A percentile compares a stretch with the other conserved stretches of the same genome.
These are phyloP conservation scores for Colletotrichum musae DNA, from an alignment of 2,329 filamentous ascomycete genomes.

Conservation along the genomic window DNA sequence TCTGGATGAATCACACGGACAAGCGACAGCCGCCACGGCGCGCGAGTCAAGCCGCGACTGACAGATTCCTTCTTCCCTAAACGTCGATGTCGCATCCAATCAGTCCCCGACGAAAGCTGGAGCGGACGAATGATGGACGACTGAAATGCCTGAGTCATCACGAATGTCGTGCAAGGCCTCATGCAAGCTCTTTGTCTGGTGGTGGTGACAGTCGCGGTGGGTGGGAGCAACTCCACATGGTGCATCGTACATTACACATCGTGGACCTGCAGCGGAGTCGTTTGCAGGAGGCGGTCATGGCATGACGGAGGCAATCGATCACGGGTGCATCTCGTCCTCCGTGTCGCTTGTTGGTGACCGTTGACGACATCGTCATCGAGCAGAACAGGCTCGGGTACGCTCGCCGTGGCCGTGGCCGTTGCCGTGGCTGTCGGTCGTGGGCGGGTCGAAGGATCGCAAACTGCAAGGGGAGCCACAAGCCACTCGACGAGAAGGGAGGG, in stretches of 20 bases:
- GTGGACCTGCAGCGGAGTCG: slow-evolving; percentile 18
- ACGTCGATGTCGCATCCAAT: neutral
- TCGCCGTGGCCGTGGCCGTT: slow-evolving; percentile 7
- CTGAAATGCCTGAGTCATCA: slow-evolving; percentile 30
- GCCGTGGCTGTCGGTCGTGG: neutral
- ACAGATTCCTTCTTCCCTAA: neutral
- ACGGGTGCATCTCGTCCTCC: neutral
- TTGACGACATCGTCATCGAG: neutral
- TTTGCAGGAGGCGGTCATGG: slow-evolving; percentile 1
- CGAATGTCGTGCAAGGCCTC: slow-evolving; percentile 2
- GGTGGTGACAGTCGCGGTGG: neutral
- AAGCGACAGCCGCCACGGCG: slow-evolving; percentile 33
- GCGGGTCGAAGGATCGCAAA: slow-evolving; percentile 23
- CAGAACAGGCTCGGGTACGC: slow-evolving; percentile 22
- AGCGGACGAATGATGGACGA: neutral
- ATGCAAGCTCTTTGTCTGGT: slow-evolving; percentile 30
- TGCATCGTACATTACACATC: slow-evolving; percentile 5
- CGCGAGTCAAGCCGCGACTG: slow-evolving; percentile 32
- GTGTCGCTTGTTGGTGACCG: no score
- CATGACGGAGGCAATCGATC: slow-evolving; percentile 20
- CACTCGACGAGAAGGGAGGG: slow-evolving; percentile 2
- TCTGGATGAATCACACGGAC: slow-evolving; percentile 16
- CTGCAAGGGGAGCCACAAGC: slow-evolving; percentile 36
- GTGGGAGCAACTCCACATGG: slow-evolving; percentile 15
- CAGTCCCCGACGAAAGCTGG: neutral